Base-by-base conservation (phyloP, 108 stramenopile species). In the Skeletonema marinoi region DNA sequence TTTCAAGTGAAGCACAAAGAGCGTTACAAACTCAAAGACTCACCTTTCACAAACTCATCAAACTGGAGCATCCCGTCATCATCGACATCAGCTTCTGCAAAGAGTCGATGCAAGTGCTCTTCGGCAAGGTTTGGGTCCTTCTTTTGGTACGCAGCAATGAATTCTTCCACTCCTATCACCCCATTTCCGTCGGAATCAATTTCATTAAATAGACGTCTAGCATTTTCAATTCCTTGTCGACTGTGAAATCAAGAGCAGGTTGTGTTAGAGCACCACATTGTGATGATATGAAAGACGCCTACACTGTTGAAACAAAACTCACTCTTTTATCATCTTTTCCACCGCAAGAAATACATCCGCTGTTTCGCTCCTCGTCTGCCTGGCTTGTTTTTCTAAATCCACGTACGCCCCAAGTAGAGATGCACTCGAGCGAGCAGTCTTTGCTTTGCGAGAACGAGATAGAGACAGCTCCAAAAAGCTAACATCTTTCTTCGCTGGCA, bases 371-470 rank as follows among this genome's bases (percentile, higher is more conserved):
- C 81, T 38, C 33, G 64, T 82, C 65, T 63, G 76, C 30, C 81
- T 70, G 12, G 74, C 77, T 36, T 83, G 75, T 44, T 88, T 79
- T 39, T 88, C 88, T 35, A 88, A 83, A 66, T 88, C 87, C 64
- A 81, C 75, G 70, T 91, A 91, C 16, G 89, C 88, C 19, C 89
- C 89, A 51, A 89, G 50, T 9, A 93, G 76, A 36, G 74, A 75
- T 38, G 74, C 75, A 62, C 70, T 71, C 4, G 81, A 82, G 63
- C 81, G 54, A 17, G 81, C 39, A 14, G 63, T 65, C 32, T 68
- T 82, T 5, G 81, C 81, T 67, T 82, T 48, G 2, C 81, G 74
- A 31, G 81, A 82, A 41, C 81, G 71, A 14, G 81, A 82, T 10
- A 82, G 31, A n/a, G 81, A 82, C 16, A 82, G 71, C 42, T 82